These are phyloP conservation scores for Xylaria nigripes DNA, from an alignment of 495 filamentous ascomycete species.

Conservation along the genomic window DNA sequence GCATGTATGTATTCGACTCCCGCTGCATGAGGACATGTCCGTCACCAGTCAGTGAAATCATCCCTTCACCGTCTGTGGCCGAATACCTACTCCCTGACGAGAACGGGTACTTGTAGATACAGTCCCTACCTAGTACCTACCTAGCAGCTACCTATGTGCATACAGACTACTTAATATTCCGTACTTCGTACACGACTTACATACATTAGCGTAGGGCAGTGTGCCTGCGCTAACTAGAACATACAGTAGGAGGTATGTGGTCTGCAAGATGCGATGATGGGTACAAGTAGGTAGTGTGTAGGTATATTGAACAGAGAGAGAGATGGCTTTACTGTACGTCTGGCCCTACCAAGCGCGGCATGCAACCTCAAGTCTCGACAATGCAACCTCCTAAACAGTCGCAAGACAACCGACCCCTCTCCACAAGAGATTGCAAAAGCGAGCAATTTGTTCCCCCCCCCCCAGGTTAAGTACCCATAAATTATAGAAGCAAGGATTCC, in stretches of 20 bases:
- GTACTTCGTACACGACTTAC: not conserved
- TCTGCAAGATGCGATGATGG: not conserved
- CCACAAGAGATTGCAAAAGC: constrained; percentile 7
- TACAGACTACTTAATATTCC: not conserved
- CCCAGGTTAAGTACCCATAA: constrained; percentile 2
- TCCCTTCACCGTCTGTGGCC: not conserved
- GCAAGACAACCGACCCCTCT: not conserved
- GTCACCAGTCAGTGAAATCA: constrained; percentile 3
- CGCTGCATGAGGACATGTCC: constrained; percentile 9
- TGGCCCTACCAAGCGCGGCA: constrained; percentile 6
- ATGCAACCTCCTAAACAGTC: not conserved
- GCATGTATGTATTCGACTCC: not conserved
- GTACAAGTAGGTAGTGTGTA: not conserved
- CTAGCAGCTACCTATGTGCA: not conserved
- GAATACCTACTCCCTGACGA: not conserved
- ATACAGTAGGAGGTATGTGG: not conserved
- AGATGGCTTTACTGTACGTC: not conserved
- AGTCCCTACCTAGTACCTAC: no score
- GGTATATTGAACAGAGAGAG: not conserved
- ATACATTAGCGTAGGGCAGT: not conserved
- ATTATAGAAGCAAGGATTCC: constrained; percentile 8
- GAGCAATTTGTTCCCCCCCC: not conserved
- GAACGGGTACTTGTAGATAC: no score
- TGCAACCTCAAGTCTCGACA: constrained; percentile 2
- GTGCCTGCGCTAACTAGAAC: not conserved